Evolutionary conservation across 148 eudicot genomes (phyloP).

Genomic region (Chenopodium album): DNA sequence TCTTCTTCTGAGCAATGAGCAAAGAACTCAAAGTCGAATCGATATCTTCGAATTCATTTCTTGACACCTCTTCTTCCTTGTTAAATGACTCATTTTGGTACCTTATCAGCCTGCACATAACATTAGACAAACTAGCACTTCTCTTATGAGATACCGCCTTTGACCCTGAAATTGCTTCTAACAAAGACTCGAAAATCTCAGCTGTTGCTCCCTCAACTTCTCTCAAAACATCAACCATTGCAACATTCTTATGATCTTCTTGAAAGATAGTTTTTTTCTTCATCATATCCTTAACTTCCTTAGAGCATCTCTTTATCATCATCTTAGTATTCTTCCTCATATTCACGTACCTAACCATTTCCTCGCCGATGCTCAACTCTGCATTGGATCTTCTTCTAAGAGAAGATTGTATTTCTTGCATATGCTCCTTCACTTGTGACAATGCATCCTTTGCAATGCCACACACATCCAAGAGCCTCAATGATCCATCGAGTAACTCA

Average conservation of each 20-base stretch:
- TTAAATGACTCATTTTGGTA: slow-evolving; percentile 22
- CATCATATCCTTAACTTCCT: slow-evolving; percentile 25
- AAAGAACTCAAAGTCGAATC: slow-evolving; percentile 29
- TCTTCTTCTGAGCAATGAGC: slow-evolving; percentile 27
- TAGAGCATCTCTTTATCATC: slow-evolving; percentile 28
- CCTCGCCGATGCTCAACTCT: slow-evolving; percentile 24
- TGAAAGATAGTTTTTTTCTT: slow-evolving; percentile 11
- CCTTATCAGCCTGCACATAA: slow-evolving; percentile 24
- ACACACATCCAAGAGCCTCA: slow-evolving; percentile 44
- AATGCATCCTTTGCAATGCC: slow-evolving; percentile 36
- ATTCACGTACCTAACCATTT: slow-evolving; percentile 26
- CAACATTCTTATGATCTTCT: slow-evolving; percentile 14
- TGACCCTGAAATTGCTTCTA: slow-evolving; percentile 27
- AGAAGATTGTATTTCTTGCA: slow-evolving; percentile 38
- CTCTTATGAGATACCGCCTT: slow-evolving; percentile 22
- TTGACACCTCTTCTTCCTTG: background rate
- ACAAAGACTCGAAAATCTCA: slow-evolving; percentile 25
- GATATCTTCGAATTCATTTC: slow-evolving; percentile 32
- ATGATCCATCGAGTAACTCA: slow-evolving; percentile 33
- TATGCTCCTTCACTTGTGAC: slow-evolving; percentile 31
- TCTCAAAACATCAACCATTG: slow-evolving; percentile 19
- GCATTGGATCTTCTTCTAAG: slow-evolving; percentile 31
- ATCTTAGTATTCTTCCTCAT: slow-evolving; percentile 35
- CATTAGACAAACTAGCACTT: slow-evolving; percentile 22
- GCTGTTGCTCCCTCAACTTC: slow-evolving; percentile 29